These are phyloP conservation scores for Neobulgaria alba DNA, from an alignment of 2,329 filamentous ascomycete genomes.

Conservation along the genomic window DNA sequence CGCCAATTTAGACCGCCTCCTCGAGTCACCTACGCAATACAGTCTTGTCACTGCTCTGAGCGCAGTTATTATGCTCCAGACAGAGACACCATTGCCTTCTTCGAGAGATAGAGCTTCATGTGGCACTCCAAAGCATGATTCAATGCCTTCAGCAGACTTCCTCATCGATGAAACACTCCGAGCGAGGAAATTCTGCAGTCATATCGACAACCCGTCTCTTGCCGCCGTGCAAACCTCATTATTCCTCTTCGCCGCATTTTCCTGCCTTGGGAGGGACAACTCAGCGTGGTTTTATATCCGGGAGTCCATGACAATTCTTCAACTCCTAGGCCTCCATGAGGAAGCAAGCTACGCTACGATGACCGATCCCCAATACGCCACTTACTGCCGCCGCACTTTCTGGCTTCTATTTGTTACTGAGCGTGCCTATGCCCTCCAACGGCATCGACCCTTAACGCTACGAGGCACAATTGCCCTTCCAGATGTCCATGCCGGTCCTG, in stretches of 20 bases:
- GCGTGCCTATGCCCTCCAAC: constrained; percentile 27
- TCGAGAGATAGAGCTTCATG: too few species aligned
- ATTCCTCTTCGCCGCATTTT: too few species aligned
- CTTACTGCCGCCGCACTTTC: constrained; percentile 20
- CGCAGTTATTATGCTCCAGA: constrained; percentile 24
- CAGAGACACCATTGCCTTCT: constrained; percentile 22
- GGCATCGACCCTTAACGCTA: constrained; percentile 26
- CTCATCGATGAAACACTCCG: too few species aligned
- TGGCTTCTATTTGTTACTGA: constrained; percentile 29
- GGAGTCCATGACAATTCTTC: constrained; percentile 26
- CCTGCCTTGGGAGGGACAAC: constrained; percentile 29
- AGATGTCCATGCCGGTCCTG: constrained; percentile 10
- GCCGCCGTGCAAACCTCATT: too few species aligned
- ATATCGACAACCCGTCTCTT: too few species aligned
- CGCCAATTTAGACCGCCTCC: constrained; percentile 9
- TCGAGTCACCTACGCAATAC: constrained; percentile 20
- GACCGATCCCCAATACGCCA: constrained; percentile 4
- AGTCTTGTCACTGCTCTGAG: constrained; percentile 26
- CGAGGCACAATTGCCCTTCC: constrained; percentile 23
- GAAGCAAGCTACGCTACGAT: constrained; percentile 20
- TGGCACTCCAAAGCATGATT: too few species aligned
- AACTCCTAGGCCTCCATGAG: constrained; percentile 26
- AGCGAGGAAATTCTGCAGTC: too few species aligned
- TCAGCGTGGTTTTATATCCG: constrained; percentile 29
- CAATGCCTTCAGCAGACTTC: too few species aligned